Evolutionary conservation across 371 early-diverging fungal species (phyloP), one percentile per base, ranked within the genome.

Genomic region (Rhizopus sp.): DNA sequence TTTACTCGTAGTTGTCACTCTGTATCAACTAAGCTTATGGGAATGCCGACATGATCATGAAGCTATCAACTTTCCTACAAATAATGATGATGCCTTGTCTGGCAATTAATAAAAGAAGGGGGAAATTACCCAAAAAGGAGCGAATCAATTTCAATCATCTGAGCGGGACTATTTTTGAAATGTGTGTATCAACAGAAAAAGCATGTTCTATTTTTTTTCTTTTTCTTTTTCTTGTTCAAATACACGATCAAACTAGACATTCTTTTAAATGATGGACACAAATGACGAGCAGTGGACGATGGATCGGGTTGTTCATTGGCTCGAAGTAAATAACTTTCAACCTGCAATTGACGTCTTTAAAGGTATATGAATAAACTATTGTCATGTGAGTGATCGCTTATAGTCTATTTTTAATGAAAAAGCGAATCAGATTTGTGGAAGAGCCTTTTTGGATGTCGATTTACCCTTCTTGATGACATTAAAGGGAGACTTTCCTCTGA

Each of bases 11-110:
- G 81, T 93, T 7, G 73, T 80, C 9, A 86, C 87, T 10, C 61
- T 93, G 31, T 90, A 87, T 55, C 83, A 82, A 55, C 72, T 88
- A 45, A 83, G 83, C 53, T 62, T 82, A 37, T 87, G 86, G 86
- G 86, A 89, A 61, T 89, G 89, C 47, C 69, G 84, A 33, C 84
- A 86, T 47, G 85, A 86, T 50, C 85, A 84, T 54, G 84, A 86
- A 64, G 70, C 72, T 13, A 47, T 70, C 34, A 63, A 68, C 42
- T 59, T 72, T n/a, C 76, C 72, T 6, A 75, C 70, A 12, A 45
- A 59, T 16, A 69, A 67, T 50, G 68, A 72, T 30, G 69, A 66
- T 15, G 57, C 59, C 0, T 23, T 23, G 23, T 23, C 23, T 23
- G 23, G 23, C 23, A 23, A 23, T 23, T 23, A 23, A 23, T 23